Evolutionary conservation across 202 grass and related monocot species (phyloP).

Genomic region (Carex sylvatica): DNA sequence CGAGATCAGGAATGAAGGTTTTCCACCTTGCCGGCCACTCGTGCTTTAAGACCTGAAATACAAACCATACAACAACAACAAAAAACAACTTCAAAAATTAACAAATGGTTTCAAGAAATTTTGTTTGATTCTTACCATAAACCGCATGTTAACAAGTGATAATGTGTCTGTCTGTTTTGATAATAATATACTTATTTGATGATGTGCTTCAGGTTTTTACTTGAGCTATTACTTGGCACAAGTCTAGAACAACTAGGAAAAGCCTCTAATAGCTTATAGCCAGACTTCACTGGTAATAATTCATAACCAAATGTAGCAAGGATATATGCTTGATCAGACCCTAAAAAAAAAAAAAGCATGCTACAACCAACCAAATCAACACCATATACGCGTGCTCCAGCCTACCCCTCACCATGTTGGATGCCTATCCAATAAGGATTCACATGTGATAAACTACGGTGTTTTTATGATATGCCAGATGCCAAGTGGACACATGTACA

Average conservation of each 20-base stretch:
- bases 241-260: not conserved
- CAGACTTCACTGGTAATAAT: not conserved
- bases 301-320: not conserved
- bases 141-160: not conserved
- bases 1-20: constrained; percentile 94
- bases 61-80: constrained; percentile 16
- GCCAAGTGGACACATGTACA: not conserved
- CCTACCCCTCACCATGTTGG: not conserved
- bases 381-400: not conserved
- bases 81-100: not conserved
- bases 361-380: not conserved
- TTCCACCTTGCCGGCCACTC: constrained; percentile 97
- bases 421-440: not conserved
- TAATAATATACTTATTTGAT: not conserved
- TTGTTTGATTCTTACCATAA: not conserved
- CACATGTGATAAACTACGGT: not conserved
- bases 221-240: not conserved
- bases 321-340: not conserved
- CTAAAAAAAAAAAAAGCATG: not conserved
- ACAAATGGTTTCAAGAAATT: not conserved
- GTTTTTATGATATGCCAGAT: not conserved
- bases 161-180: not conserved
- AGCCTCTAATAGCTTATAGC: not conserved
- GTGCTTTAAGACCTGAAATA: constrained; percentile 83
- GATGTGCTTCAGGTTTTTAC: not conserved